A percentile compares a stretch with the other conserved stretches of the same genome.
Conservation (phyloP, 371 early-diverging fungal genomes). For the Saksenaea vasiformis region DNA sequence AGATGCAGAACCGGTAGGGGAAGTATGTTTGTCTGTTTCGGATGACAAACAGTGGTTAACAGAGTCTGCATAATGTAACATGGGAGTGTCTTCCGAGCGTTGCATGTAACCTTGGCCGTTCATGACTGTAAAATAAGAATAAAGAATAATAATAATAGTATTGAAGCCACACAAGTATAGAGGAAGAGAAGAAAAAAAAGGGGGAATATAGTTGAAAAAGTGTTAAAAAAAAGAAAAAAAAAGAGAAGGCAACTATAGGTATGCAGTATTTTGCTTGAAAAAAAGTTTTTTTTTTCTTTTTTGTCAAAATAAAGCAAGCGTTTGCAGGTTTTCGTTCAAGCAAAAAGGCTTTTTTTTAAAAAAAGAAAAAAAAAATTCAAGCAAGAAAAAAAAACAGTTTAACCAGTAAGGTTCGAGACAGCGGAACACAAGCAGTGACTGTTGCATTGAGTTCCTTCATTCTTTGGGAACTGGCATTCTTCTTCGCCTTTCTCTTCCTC, state of each 20-base stretch:
- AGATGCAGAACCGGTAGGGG: neutral
- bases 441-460: slow-evolving; percentile 4
- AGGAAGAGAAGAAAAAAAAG: neutral
- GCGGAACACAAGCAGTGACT: slow-evolving; percentile 8
- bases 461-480: neutral
- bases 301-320: neutral
- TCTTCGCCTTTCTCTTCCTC: neutral
- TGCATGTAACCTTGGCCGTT: slow-evolving; percentile 14
- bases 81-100: slow-evolving; percentile 6
- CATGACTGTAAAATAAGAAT: slow-evolving; percentile 1
- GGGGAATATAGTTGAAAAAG: neutral
- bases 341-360: slow-evolving; percentile 5
- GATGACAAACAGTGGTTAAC: neutral
- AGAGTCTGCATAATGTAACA: slow-evolving; percentile 10
- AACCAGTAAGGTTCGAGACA: slow-evolving; percentile 3
- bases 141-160: neutral
- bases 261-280: neutral
- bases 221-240: neutral
- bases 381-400: slow-evolving; percentile 5
- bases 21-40: neutral
- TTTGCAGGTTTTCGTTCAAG: slow-evolving; percentile 4
- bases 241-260: neutral
- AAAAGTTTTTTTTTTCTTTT: slow-evolving; percentile 2
- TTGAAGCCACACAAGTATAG: neutral
- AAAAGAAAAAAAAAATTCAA: neutral